Conservation (phyloP, 164 flowering plant genomes). For the Aristolochia californica region DNA sequence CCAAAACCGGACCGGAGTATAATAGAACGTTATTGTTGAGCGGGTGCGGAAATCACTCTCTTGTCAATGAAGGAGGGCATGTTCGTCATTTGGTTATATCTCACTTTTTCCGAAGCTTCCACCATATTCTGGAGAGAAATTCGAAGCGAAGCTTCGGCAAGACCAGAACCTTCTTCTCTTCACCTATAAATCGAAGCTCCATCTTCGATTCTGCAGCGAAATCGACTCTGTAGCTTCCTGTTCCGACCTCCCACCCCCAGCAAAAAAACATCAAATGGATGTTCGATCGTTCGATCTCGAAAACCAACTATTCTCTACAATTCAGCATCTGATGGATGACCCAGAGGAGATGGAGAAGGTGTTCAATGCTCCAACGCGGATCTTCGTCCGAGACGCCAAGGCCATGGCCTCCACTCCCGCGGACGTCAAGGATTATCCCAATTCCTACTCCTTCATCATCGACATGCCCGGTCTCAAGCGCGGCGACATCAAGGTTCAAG, state of each 20-base stretch:
- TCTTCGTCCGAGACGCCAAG: conserved; percentile 53
- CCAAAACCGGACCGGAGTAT: too few relatives aligned
- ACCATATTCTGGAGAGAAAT: not conserved
- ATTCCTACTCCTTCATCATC: conserved; percentile 31
- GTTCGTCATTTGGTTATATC: not conserved
- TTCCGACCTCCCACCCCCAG: too few relatives aligned
- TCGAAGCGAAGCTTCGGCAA: not conserved
- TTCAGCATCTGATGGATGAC: conserved; percentile 30
- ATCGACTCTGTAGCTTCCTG: too few relatives aligned
- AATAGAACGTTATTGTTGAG: too few relatives aligned
- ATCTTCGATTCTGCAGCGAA: too few relatives aligned
- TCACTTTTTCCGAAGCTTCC: conserved; percentile 3
- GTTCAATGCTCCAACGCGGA: conserved; percentile 22
- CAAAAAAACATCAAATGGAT: too few relatives aligned
- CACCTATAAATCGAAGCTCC: too few relatives aligned
- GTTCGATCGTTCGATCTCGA: conserved; percentile 31
- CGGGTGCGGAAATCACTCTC: too few relatives aligned
- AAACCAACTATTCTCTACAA: conserved; percentile 28
- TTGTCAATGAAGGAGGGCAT: not conserved
- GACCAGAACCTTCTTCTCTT: not conserved
- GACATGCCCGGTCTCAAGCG: conserved; percentile 62
- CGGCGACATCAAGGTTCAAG: conserved; percentile 36
- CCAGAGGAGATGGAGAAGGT: conserved; percentile 24
- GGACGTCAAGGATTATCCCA: conserved; percentile 40
- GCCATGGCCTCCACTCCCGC: conserved; percentile 60